Evolutionary conservation across 768 basidiomycete species (phyloP).

Genomic region (Cyathus striatus): DNA sequence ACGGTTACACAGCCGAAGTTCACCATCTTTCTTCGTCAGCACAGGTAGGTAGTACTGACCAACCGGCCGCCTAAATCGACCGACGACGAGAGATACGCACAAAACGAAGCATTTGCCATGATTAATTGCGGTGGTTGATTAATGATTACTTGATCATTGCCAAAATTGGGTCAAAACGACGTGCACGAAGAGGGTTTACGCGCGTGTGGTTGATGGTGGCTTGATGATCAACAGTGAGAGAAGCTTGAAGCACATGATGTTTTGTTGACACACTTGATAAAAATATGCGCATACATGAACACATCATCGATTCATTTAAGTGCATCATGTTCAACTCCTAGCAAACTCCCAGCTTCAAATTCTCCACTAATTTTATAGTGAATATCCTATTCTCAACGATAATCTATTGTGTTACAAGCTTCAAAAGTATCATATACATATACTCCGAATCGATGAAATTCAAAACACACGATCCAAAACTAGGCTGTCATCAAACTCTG

Average conservation of each 20-base stretch:
- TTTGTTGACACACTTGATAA: no score
- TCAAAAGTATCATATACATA: background rate
- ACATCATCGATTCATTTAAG: no score
- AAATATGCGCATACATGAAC: no score
- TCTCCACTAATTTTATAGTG: background rate
- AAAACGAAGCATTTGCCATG: background rate
- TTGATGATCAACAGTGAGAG: no score
- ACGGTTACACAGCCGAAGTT: no score
- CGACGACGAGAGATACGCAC: background rate
- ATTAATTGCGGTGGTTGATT: background rate
- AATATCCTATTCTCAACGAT: background rate
- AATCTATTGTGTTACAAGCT: background rate
- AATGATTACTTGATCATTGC: background rate
- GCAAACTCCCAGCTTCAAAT: no score
- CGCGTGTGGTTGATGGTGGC: background rate
- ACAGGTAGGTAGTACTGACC: background rate
- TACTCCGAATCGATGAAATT: background rate
- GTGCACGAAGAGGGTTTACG: background rate
- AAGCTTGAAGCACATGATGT: no score
- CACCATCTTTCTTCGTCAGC: background rate
- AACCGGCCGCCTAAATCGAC: background rate
- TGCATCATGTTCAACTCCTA: no score
- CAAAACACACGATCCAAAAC: background rate
- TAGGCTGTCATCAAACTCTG: no score
- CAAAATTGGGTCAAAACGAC: background rate